These are phyloP conservation scores for Pulicaria dysenterica DNA, from an alignment of 129 eudicot genomes.

Conservation along the genomic window DNA sequence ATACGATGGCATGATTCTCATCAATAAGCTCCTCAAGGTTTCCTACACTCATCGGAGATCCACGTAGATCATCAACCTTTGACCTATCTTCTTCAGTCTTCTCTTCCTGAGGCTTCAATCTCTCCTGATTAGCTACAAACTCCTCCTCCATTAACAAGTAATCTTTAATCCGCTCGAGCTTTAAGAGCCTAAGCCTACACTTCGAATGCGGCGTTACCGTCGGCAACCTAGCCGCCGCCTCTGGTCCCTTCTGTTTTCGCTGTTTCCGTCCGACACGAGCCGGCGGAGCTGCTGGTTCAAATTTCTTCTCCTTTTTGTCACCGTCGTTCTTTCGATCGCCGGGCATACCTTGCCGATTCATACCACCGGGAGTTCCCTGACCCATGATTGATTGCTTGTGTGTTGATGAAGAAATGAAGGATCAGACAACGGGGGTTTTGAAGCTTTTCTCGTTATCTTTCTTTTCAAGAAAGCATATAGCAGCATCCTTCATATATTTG, in stretches of 20 bases:
- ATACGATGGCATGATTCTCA: slow-evolving; percentile 95
- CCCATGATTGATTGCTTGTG: slow-evolving; percentile 50
- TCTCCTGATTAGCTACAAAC: slow-evolving; percentile 87
- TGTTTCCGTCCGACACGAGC: slow-evolving; percentile 92
- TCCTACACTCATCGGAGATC: slow-evolving; percentile 97
- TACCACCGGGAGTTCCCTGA: slow-evolving; percentile 81
- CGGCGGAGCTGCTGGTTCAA: slow-evolving; percentile 90
- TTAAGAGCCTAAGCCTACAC: slow-evolving; percentile 70
- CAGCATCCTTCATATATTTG: neutral
- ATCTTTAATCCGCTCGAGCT: slow-evolving; percentile 86
- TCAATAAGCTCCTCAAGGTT: slow-evolving; percentile 91
- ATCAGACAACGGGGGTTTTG: slow-evolving; percentile 22
- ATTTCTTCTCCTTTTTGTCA: slow-evolving; percentile 89
- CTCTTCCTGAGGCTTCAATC: slow-evolving; percentile 94
- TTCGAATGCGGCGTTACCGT: slow-evolving; percentile 81
- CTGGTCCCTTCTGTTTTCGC: slow-evolving; percentile 86
- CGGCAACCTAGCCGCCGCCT: slow-evolving; percentile 86
- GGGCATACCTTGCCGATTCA: slow-evolving; percentile 60
- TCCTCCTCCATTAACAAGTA: slow-evolving; percentile 92
- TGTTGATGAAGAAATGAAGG: slow-evolving; percentile 14
- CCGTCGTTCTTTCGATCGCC: slow-evolving; percentile 74
- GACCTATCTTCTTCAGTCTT: slow-evolving; percentile 89
- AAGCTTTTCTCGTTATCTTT: slow-evolving; percentile 25
- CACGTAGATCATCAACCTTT: slow-evolving; percentile 89
- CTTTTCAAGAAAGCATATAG: slow-evolving; percentile 34